These are phyloP conservation scores for Ceratocystis papillata DNA, from an alignment of 2,329 filamentous ascomycete genomes.

Conservation along the genomic window DNA sequence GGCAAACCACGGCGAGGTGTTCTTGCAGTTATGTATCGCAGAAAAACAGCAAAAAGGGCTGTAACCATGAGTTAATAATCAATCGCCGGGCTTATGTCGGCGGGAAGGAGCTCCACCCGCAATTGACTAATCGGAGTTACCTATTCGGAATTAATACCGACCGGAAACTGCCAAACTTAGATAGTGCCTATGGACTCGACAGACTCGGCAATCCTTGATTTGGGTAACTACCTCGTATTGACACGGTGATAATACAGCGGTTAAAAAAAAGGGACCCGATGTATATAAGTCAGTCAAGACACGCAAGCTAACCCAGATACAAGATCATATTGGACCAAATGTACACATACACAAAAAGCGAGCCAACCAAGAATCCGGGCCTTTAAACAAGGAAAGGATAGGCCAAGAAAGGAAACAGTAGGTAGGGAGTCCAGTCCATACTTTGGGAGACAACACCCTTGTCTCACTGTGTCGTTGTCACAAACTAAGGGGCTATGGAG, in stretches of 20 bases:
- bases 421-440: not conserved
- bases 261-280: not conserved
- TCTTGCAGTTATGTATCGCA: too few relatives aligned
- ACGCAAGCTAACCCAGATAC: too few relatives aligned
- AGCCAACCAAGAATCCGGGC: not conserved
- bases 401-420: too few relatives aligned
- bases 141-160: not conserved
- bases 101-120: not conserved
- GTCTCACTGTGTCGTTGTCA: not conserved
- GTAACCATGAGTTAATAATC: not conserved
- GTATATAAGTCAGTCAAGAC: too few relatives aligned
- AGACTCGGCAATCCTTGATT: not conserved
- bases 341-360: too few relatives aligned
- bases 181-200: not conserved
- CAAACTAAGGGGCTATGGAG: not conserved
- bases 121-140: not conserved
- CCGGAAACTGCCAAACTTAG: not conserved
- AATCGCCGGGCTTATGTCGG: constrained; percentile 1
- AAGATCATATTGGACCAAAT: too few relatives aligned
- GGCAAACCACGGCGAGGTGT: too few relatives aligned
- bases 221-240: not conserved
- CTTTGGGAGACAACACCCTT: not conserved
- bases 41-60: too few relatives aligned
- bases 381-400: too few relatives aligned
- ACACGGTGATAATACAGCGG: too few relatives aligned